phyloP scores from a whole-genome alignment of 1,284 basidiomycete genomes.

The Ceratobasidium sp. region DNA sequence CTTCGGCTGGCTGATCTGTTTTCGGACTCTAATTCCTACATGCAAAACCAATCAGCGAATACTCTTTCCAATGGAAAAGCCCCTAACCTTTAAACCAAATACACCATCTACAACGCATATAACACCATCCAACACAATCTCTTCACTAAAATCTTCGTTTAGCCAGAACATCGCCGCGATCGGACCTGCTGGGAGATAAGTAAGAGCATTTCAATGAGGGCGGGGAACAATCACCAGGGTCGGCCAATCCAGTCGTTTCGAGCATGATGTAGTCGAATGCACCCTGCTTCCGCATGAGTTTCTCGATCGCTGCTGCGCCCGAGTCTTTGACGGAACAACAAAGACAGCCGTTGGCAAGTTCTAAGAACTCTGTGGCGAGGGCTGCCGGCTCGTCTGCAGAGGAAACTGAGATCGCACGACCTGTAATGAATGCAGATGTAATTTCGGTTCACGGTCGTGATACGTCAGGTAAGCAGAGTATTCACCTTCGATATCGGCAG shows the following conservation, averaged over 20 bases:
- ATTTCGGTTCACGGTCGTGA: neutral
- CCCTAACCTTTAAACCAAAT: slow-evolving; percentile 74
- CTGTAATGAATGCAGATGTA: slow-evolving; percentile 51
- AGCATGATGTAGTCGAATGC: slow-evolving; percentile 90
- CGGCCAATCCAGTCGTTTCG: slow-evolving; percentile 91
- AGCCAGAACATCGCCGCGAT: slow-evolving; percentile 90
- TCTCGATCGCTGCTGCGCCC: slow-evolving; percentile 88
- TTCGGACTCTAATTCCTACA: slow-evolving; percentile 14
- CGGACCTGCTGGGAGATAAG: slow-evolving; percentile 58
- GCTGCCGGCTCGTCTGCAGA: slow-evolving; percentile 67
- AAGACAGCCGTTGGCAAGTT: slow-evolving; percentile 89
- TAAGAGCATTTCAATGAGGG: slow-evolving; percentile 1
- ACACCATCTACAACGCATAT: slow-evolving; percentile 89
- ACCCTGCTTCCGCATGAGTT: slow-evolving; percentile 79
- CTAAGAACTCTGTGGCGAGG: slow-evolving; percentile 77
- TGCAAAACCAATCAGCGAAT: neutral
- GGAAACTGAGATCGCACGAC: slow-evolving; percentile 76
- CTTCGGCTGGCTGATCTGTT: slow-evolving; percentile 42
- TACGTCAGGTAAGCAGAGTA: slow-evolving; percentile 21
- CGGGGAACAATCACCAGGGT: slow-evolving; percentile 68
- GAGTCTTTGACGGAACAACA: slow-evolving; percentile 94
- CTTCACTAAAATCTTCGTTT: slow-evolving; percentile 83
- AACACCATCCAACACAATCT: slow-evolving; percentile 84
- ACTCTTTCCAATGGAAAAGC: neutral
- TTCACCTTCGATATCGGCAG: slow-evolving; percentile 57